phyloP scores from a whole-genome alignment of 2,329 filamentous ascomycete genomes.

The Leptoxyphium fumago region DNA sequence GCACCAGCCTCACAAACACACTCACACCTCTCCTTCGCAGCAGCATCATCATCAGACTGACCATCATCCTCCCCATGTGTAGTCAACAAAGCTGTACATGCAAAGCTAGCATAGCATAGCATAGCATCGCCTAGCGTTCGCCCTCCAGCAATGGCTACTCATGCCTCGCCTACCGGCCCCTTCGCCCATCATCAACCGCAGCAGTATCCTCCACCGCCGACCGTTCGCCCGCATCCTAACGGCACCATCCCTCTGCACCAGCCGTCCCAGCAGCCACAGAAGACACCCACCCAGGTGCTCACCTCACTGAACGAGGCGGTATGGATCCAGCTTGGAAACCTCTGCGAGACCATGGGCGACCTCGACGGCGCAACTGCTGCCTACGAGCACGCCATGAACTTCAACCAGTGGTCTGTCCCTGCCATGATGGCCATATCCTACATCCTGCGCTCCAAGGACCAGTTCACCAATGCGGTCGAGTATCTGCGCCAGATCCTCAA shows the following conservation, averaged over 20 bases:
- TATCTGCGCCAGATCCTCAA: slow-evolving; percentile 85
- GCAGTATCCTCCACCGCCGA: slow-evolving; percentile 53
- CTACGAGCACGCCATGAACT: slow-evolving; percentile 77
- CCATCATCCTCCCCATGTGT: no score
- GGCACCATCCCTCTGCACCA: slow-evolving; percentile 25
- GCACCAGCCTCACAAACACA: no score
- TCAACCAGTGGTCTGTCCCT: slow-evolving; percentile 75
- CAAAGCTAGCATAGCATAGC: no score
- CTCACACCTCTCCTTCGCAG: no score
- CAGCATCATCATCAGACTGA: no score
- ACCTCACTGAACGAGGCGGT: slow-evolving; percentile 68
- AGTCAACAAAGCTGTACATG: no score
- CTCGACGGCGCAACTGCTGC: slow-evolving; percentile 77
- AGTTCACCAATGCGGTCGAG: slow-evolving; percentile 86
- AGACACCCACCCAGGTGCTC: slow-evolving; percentile 58
- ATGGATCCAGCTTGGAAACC: slow-evolving; percentile 80
- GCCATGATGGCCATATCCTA: slow-evolving; percentile 92
- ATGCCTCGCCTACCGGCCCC: slow-evolving; percentile 64
- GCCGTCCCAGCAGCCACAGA: slow-evolving; percentile 39
- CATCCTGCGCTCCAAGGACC: slow-evolving; percentile 80
- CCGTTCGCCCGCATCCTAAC: slow-evolving; percentile 42
- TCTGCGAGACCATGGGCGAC: slow-evolving; percentile 78
- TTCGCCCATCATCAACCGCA: slow-evolving; percentile 35
- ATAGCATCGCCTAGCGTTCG: no score
- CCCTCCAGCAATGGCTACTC: slow-evolving; percentile 23